phyloP scores from a whole-genome alignment of 192 early-diverging fungal species.

The Dimargaris cristalligena region DNA sequence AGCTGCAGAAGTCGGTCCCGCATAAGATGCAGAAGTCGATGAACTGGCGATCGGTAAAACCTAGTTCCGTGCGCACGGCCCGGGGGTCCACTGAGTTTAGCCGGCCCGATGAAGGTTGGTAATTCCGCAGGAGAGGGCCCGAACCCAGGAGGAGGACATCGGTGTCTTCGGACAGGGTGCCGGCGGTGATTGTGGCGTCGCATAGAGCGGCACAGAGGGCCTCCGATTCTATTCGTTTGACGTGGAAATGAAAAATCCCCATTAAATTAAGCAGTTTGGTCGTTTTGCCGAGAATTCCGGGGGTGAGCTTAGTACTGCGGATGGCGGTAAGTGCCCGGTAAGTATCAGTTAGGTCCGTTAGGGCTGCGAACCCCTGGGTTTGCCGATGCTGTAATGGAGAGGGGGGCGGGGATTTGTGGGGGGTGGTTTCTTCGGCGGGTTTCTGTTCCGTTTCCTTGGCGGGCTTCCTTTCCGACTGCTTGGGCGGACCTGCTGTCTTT shows the following conservation, averaged over 20 bases:
- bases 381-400: too few species aligned
- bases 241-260: slow-evolving; percentile 32
- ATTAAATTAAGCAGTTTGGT: slow-evolving; percentile 25
- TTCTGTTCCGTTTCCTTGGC: too few species aligned
- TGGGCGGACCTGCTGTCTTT: too few species aligned
- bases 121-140: slow-evolving; percentile 29
- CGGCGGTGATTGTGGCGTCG: slow-evolving; percentile 28
- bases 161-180: slow-evolving; percentile 32
- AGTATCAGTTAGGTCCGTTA: too few species aligned
- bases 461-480: too few species aligned
- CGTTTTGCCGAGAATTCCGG: slow-evolving; percentile 26
- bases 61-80: slow-evolving; percentile 25
- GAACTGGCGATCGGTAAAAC: slow-evolving; percentile 33
- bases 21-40: slow-evolving; percentile 59
- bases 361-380: too few species aligned
- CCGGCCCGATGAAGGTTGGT: slow-evolving; percentile 14
- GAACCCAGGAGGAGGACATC: slow-evolving; percentile 37
- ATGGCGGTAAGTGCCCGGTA: too few species aligned
- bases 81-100: slow-evolving; percentile 34
- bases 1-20: slow-evolving; percentile 56
- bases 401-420: too few species aligned
- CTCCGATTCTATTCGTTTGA: slow-evolving; percentile 37
- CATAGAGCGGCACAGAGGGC: slow-evolving; percentile 44
- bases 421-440: too few species aligned
- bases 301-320: slow-evolving; percentile 32